A percentile compares a stretch with the other conserved stretches of the same genome.
phyloP scores from a whole-genome alignment of 805 yeast species.

The Suhomyces xylopsoci region DNA sequence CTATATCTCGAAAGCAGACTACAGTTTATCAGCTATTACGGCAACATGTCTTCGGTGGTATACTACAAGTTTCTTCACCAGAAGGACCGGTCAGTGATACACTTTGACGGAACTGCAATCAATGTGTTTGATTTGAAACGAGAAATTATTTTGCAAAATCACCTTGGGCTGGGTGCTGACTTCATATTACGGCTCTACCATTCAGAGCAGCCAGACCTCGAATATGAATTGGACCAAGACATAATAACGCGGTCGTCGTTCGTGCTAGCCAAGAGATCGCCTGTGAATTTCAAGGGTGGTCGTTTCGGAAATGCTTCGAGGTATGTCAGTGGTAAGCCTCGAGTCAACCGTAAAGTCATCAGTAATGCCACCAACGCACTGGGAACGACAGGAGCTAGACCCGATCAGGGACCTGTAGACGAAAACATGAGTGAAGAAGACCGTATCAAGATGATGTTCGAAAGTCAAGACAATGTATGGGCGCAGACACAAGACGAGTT shows the following conservation, averaged over 20 bases:
- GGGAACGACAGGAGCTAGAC: constrained; percentile 13
- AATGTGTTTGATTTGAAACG: constrained; percentile 92
- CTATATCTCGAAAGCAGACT: background rate
- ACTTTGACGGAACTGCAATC: constrained; percentile 95
- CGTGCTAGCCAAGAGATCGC: constrained; percentile 77
- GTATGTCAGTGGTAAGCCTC: constrained; percentile 71
- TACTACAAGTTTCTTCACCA: constrained; percentile 87
- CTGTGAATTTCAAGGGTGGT: constrained; percentile 46
- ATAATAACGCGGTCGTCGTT: constrained; percentile 89
- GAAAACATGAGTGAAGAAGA: constrained; percentile 74
- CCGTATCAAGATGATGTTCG: constrained; percentile 84
- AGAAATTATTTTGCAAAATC: constrained; percentile 80
- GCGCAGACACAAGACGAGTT: constrained; percentile 87
- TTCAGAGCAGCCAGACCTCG: constrained; percentile 52
- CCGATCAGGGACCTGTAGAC: constrained; percentile 23
- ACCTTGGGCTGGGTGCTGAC: constrained; percentile 78
- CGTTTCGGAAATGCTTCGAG: constrained; percentile 51
- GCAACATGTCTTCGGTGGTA: constrained; percentile 75
- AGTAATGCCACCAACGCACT: constrained; percentile 16
- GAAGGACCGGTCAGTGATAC: constrained; percentile 69
- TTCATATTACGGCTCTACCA: constrained; percentile 73
- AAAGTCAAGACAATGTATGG: constrained; percentile 93
- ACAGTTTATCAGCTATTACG: background rate
- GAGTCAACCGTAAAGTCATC: constrained; percentile 41
- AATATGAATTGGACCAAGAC: constrained; percentile 82